A percentile compares a stretch with the other conserved stretches of the same genome.
phyloP scores from a whole-genome alignment of 208 protist genomes.

The Angomonas ambiguus region DNA sequence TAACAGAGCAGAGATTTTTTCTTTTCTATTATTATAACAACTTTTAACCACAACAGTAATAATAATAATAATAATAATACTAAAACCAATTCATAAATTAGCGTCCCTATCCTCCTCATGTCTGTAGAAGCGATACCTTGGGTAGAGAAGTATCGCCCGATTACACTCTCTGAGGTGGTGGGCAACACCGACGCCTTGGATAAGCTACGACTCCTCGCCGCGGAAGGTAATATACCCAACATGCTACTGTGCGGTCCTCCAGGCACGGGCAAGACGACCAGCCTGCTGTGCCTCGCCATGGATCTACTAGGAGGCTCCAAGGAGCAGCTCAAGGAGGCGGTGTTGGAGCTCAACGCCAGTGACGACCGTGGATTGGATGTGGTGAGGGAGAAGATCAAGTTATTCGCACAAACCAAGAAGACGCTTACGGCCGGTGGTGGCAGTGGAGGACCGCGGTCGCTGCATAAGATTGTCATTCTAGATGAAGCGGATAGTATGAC shows the following conservation, averaged over 20 bases:
- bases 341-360: constrained; percentile 99
- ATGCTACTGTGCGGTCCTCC: constrained; percentile 94
- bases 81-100: constrained; percentile 3
- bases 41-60: no score
- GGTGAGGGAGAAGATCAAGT: constrained; percentile 98
- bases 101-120: constrained; percentile 8
- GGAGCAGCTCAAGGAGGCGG: constrained; percentile 85
- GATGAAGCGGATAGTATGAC: constrained; percentile 99
- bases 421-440: constrained; percentile 65
- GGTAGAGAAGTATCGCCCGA: constrained; percentile 99
- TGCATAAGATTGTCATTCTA: constrained; percentile 99
- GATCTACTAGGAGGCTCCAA: constrained; percentile 71
- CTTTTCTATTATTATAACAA: no score
- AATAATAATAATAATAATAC: constrained; percentile 2
- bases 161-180: constrained; percentile 95
- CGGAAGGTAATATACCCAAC: constrained; percentile 96
- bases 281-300: constrained; percentile 95
- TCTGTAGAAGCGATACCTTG: constrained; percentile 72
- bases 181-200: constrained; percentile 97
- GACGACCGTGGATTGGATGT: constrained; percentile 98
- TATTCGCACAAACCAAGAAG: constrained; percentile 96
- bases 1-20: no score
- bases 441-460: constrained; percentile 13
- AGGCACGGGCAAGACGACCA: constrained; percentile 97
- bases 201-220: constrained; percentile 93